These are phyloP conservation scores for Hymenoscyphus fraxineus DNA, from an alignment of 2,329 filamentous ascomycete species.

Conservation along the genomic window DNA sequence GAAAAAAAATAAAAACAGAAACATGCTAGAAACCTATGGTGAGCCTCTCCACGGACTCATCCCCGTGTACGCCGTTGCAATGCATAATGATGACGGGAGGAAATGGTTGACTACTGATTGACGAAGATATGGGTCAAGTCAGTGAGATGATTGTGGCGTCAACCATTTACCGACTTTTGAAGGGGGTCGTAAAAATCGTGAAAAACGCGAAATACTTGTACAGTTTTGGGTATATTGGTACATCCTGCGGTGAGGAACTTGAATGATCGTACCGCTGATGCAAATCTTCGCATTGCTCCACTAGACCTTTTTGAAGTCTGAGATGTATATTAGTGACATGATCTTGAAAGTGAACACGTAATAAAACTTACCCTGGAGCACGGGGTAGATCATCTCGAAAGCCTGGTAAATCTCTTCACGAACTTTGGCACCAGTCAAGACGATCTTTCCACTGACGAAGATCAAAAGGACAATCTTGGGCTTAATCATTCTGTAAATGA, in stretches of 20 bases:
- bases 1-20: slow-evolving; percentile 19
- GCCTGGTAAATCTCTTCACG: slow-evolving; percentile 97
- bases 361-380: slow-evolving; percentile 69
- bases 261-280: slow-evolving; percentile 33
- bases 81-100: slow-evolving; percentile 27
- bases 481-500: slow-evolving; percentile 99
- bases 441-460: slow-evolving; percentile 97
- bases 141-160: slow-evolving; percentile 17
- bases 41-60: slow-evolving; percentile 22
- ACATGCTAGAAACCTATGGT: slow-evolving; percentile 31
- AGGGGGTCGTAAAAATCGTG: slow-evolving; percentile 34
- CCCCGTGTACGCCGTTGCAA: slow-evolving; percentile 33
- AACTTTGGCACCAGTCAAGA: slow-evolving; percentile 94
- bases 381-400: slow-evolving; percentile 96
- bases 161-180: slow-evolving; percentile 27
- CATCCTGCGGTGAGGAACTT: slow-evolving; percentile 24
- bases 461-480: slow-evolving; percentile 97
- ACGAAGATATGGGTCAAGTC: slow-evolving; percentile 22
- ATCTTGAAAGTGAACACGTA: neutral
- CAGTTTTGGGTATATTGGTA: slow-evolving; percentile 31
- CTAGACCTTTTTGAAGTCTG: slow-evolving; percentile 38
- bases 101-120: slow-evolving; percentile 26
- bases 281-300: slow-evolving; percentile 25
- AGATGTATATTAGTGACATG: slow-evolving; percentile 18
- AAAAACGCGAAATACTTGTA: slow-evolving; percentile 32